Evolutionary conservation across 352 stramenopile genomes (phyloP), one percentile per base, ranked within the genome.

Genomic region (Pythium oligandrum): DNA sequence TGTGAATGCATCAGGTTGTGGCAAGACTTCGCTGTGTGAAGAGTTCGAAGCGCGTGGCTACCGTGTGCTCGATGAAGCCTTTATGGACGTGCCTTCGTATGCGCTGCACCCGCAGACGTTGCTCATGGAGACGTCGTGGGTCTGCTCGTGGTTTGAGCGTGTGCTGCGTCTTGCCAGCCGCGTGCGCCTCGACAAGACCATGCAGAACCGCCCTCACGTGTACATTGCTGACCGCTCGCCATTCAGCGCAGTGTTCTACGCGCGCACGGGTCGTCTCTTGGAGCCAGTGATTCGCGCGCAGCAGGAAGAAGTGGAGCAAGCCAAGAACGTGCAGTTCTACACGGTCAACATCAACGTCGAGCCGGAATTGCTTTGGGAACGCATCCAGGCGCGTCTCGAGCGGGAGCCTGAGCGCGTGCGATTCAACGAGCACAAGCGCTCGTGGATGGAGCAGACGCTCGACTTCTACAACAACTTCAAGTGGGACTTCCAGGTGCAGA

Each of bases 71-170:
- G 81, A 94, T 53, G 86, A 96, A 56, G 83, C 83, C 32, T 96
- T 96, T 60, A 82, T 96, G 59, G 70, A 90, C 71, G 95, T 96
- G 86, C 83, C 84, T 6, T 65, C 75, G 10, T 90, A 93, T 52
- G 77, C 79, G 32, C 68, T 96, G 52, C 80, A 91, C 56, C 84
- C 86, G n/a, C 86, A 96, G 64, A 93, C 84, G 31, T 70, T 96
- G 32, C 80, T 96, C 39, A 95, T 95, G 84, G 86, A 96, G 61
- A 95, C 84, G 36, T 86, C 77, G 34, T 96, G 86, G 86, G 84
- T 96, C 55, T 93, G 83, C 55, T 91, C 82, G 7, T 96, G 86
- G 84, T 96, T 96, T 57, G 78, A 92, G 64, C 79, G 85, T 54
- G 77, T 96, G n/a, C 58, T 96, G 45, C 77, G 78, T 30, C 68